These are phyloP conservation scores for Ceratocystis huliohia DNA, from an alignment of 2,329 filamentous ascomycete genomes.

Conservation along the genomic window DNA sequence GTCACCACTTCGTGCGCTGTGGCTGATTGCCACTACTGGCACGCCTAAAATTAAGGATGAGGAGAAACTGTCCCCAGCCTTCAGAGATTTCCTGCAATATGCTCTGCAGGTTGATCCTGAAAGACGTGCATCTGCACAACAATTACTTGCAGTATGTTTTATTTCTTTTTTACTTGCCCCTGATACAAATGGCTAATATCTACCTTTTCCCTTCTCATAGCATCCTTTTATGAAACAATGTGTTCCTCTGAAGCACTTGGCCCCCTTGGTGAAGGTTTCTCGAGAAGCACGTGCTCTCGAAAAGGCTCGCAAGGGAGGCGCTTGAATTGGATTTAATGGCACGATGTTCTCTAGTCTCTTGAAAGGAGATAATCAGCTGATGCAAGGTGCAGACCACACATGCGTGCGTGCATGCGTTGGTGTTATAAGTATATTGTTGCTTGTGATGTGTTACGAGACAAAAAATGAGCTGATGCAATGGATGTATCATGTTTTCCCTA, in stretches of 20 bases:
- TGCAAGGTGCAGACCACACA: background rate
- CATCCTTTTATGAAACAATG: slow-evolving; percentile 71
- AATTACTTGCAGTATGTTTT: slow-evolving; percentile 68
- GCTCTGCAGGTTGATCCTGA: slow-evolving; percentile 94
- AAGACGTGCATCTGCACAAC: slow-evolving; percentile 88
- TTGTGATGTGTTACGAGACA: slow-evolving; percentile 2
- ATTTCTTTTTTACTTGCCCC: slow-evolving; percentile 24
- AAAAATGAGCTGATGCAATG: background rate
- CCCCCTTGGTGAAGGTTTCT: slow-evolving; percentile 76
- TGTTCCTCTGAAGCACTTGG: slow-evolving; percentile 61
- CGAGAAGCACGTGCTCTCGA: slow-evolving; percentile 76
- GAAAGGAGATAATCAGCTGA: background rate
- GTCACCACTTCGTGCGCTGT: slow-evolving; percentile 80
- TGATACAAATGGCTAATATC: background rate
- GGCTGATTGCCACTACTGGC: slow-evolving; percentile 92
- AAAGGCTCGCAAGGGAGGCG: slow-evolving; percentile 52
- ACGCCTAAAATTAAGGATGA: slow-evolving; percentile 93
- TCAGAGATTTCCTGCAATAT: slow-evolving; percentile 84
- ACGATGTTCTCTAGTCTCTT: background rate
- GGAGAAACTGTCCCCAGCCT: slow-evolving; percentile 63
- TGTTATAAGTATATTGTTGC: background rate
- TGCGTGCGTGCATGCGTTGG: background rate
- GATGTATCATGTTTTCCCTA: slow-evolving; percentile 1
- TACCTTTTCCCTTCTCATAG: slow-evolving; percentile 32
- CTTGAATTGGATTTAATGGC: background rate